Evolutionary conservation across 1,284 basidiomycete genomes (phyloP).

Genomic region (Puccinia novopanici): DNA sequence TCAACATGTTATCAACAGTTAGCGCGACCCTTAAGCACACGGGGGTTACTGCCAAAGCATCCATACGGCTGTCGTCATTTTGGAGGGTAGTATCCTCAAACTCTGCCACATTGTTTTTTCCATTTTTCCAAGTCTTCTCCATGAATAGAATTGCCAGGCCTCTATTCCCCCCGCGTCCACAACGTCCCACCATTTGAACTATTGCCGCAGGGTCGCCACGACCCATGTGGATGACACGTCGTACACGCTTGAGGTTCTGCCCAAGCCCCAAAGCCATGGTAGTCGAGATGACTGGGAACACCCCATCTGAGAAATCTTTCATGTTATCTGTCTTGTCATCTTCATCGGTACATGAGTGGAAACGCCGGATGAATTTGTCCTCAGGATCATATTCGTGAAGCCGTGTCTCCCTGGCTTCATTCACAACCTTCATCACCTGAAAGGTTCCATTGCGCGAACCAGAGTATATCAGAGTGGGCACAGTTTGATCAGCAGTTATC

Average conservation of each 20-base stretch:
- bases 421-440: not conserved
- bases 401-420: not conserved
- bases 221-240: not conserved
- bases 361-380: not conserved
- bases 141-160: slow-evolving; percentile 12
- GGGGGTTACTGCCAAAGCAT: not conserved
- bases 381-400: not conserved
- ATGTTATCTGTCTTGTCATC: not conserved
- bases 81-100: not conserved
- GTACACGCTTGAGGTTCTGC: not conserved
- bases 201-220: not conserved
- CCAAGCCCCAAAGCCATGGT: slow-evolving; percentile 13
- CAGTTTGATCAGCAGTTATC: not conserved
- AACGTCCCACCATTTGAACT: slow-evolving; percentile 8
- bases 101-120: not conserved
- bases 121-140: not conserved
- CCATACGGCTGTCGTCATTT: not conserved
- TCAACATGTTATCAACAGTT: not conserved
- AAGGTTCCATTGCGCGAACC: not conserved
- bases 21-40: not conserved
- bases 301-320: not conserved
- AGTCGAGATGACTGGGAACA: not conserved
- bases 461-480: slow-evolving; percentile 8
- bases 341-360: not conserved
- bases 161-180: not conserved